Percentiles rank a stretch among this genome's conserved stretches.
phyloP scores from a whole-genome alignment of 2,329 filamentous ascomycete species.

The Cryphonectria japonica region DNA sequence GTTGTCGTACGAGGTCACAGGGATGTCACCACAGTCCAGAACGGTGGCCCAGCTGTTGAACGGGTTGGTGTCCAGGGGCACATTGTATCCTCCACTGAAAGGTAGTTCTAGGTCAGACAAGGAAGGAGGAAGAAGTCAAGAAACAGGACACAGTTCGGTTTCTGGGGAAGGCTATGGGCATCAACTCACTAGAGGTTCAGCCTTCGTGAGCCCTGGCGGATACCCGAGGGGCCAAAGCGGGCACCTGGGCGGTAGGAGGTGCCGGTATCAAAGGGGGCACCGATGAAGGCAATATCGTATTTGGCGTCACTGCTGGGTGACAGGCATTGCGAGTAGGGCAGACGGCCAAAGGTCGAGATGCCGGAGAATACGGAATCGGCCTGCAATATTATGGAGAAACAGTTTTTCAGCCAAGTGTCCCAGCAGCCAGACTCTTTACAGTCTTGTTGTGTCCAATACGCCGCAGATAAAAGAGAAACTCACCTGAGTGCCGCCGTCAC shows the following conservation, averaged over 20 bases:
- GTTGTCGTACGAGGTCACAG: slow-evolving; percentile 87
- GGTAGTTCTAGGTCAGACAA: slow-evolving; percentile 39
- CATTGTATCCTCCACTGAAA: slow-evolving; percentile 81
- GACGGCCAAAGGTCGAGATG: slow-evolving; percentile 81
- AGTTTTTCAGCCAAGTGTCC: slow-evolving; percentile 11
- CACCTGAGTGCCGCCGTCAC: slow-evolving; percentile 83
- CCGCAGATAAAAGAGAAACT: slow-evolving; percentile 29
- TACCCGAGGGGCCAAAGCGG: slow-evolving; percentile 81
- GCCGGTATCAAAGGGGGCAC: slow-evolving; percentile 85
- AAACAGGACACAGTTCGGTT: slow-evolving; percentile 12
- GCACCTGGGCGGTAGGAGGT: slow-evolving; percentile 85
- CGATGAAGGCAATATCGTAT: slow-evolving; percentile 86
- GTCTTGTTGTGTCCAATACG: background rate
- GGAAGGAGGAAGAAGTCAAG: background rate
- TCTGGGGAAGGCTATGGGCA: background rate
- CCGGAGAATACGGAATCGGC: slow-evolving; percentile 88
- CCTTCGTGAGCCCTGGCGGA: slow-evolving; percentile 82
- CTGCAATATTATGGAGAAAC: slow-evolving; percentile 44
- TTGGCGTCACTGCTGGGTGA: slow-evolving; percentile 65
- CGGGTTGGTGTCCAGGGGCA: slow-evolving; percentile 77
- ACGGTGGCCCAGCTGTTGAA: slow-evolving; percentile 82
- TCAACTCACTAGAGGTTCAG: slow-evolving; percentile 81
- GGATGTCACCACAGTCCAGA: slow-evolving; percentile 82
- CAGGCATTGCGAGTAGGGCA: slow-evolving; percentile 78
- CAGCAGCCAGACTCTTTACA: too few relatives aligned